Conservation (phyloP, 2,329 filamentous ascomycete genomes). For the Clarireedia sp. region DNA sequence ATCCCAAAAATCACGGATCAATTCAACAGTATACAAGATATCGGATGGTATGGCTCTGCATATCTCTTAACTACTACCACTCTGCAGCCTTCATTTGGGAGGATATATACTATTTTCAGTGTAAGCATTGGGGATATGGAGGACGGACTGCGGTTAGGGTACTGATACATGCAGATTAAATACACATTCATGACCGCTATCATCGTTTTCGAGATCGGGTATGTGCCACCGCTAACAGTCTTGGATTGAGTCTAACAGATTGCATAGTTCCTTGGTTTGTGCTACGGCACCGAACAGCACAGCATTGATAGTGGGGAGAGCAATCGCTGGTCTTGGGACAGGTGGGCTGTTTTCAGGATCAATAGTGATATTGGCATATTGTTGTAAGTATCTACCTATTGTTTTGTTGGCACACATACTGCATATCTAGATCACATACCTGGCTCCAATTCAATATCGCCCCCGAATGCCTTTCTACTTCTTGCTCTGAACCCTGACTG, state of each 20-base stretch:
- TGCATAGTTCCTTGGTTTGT: slow-evolving; percentile 22
- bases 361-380: slow-evolving; percentile 25
- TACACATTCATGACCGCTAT: slow-evolving; percentile 26
- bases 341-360: slow-evolving; percentile 33
- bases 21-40: slow-evolving; percentile 35
- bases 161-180: slow-evolving; percentile 21
- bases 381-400: not conserved
- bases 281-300: slow-evolving; percentile 26
- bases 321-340: slow-evolving; percentile 27
- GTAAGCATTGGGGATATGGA: not conserved
- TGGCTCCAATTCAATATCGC: too few relatives aligned
- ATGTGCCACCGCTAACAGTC: not conserved
- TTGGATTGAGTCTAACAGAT: not conserved
- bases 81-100: slow-evolving; percentile 27
- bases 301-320: slow-evolving; percentile 27
- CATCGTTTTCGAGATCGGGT: slow-evolving; percentile 26
- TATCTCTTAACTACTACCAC: slow-evolving; percentile 33
- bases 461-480: not conserved
- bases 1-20: slow-evolving; percentile 34
- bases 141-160: not conserved
- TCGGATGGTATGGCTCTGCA: slow-evolving; percentile 39
- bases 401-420: too few relatives aligned
- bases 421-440: too few relatives aligned
- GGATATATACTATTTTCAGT: slow-evolving; percentile 28
- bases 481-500: not conserved